Conservation (phyloP, 1,284 basidiomycete genomes). For the Athelia psychrophila region DNA sequence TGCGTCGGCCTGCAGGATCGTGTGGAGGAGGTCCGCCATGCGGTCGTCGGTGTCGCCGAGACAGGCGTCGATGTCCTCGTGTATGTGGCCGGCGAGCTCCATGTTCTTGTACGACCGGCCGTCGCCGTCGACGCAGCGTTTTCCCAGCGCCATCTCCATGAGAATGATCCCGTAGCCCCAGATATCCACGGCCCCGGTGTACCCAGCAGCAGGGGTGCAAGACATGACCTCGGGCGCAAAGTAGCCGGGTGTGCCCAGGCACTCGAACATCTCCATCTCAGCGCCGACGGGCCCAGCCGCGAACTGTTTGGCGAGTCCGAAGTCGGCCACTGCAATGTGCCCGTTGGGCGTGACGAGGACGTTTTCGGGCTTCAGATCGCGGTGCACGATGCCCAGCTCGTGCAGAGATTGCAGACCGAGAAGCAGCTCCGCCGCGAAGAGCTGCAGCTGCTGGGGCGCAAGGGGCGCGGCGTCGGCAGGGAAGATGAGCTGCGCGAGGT, state of each 20-base stretch:
- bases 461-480: neutral
- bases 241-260: neutral
- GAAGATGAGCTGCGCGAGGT: neutral
- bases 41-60: no score
- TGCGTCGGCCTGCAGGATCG: no score
- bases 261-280: neutral
- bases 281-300: neutral
- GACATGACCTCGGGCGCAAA: neutral
- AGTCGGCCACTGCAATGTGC: slow-evolving; percentile 10
- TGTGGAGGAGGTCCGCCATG: no score
- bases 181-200: neutral
- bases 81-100: no score
- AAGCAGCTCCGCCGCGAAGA: slow-evolving; percentile 1
- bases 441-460: neutral
- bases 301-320: neutral
- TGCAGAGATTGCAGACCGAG: slow-evolving; percentile 54
- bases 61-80: no score
- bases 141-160: neutral
- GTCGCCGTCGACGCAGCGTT: no score
- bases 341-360: slow-evolving; percentile 12
- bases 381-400: slow-evolving; percentile 38
- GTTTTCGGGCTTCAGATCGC: slow-evolving; percentile 17
- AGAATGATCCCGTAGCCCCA: neutral
- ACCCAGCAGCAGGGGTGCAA: neutral
- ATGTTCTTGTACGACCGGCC: no score